Conservation (phyloP, 2,329 filamentous ascomycete species). For the Venturia carpophila region DNA sequence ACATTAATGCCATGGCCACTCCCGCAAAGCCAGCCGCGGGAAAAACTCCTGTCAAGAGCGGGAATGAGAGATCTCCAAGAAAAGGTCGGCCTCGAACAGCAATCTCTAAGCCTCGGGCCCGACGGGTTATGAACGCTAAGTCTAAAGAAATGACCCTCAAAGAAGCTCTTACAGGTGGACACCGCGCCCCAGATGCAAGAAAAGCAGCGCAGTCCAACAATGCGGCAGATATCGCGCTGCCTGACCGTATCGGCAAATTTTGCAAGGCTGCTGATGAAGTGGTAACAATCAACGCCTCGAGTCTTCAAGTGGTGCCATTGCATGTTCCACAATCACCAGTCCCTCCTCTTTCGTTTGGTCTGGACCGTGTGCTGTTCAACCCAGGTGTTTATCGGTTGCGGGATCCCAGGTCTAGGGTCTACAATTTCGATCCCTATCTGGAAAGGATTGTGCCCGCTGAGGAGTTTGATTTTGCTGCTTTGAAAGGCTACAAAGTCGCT, state of each 20-base stretch:
- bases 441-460: conserved; percentile 84
- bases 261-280: not conserved
- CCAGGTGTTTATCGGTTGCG: conserved; percentile 86
- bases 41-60: not conserved
- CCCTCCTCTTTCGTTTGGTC: conserved; percentile 54
- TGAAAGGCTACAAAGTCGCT: conserved; percentile 85
- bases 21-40: not conserved
- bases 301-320: not conserved
- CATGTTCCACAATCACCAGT: conserved; percentile 11
- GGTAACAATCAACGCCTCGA: not conserved
- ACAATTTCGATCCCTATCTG: conserved; percentile 95
- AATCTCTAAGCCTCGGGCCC: too few relatives aligned
- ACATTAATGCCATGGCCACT: not conserved
- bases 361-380: conserved; percentile 93
- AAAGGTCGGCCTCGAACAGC: too few relatives aligned
- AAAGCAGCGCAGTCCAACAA: not conserved
- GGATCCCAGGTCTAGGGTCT: conserved; percentile 78
- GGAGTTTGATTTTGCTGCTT: conserved; percentile 84
- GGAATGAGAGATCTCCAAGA: too few relatives aligned
- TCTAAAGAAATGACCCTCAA: not conserved
- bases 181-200: not conserved
- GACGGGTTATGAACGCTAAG: not conserved
- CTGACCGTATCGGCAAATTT: not conserved
- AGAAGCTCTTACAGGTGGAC: not conserved
- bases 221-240: not conserved